Percentiles rank a stretch among this genome's conserved stretches.
phyloP scores from a whole-genome alignment of 768 basidiomycete genomes.

The Coprinellus micaceus region DNA sequence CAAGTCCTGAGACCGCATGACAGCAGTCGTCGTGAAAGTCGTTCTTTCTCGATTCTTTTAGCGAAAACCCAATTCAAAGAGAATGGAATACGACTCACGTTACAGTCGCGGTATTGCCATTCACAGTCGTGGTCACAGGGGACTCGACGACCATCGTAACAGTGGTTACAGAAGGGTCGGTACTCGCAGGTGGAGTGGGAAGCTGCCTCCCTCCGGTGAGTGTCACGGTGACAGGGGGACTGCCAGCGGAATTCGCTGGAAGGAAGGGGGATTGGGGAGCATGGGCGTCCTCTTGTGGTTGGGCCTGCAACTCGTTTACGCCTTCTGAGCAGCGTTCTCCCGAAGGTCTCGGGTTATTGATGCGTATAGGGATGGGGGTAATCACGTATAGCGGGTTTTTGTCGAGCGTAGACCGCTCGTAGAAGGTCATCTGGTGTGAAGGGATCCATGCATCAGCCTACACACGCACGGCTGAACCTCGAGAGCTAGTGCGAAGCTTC shows the following conservation, averaged over 20 bases:
- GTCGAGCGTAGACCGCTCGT: constrained; percentile 37
- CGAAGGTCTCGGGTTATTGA: constrained; percentile 27
- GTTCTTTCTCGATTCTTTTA: background rate
- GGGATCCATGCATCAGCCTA: background rate
- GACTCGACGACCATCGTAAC: constrained; percentile 2
- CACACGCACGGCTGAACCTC: too few species aligned
- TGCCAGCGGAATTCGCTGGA: constrained; percentile 5
- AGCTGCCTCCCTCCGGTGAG: background rate
- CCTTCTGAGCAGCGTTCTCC: constrained; percentile 20
- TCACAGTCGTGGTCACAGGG: background rate
- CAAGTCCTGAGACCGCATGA: constrained; percentile 10
- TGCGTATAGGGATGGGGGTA: constrained; percentile 35
- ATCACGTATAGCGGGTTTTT: constrained; percentile 34
- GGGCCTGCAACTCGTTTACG: constrained; percentile 21
- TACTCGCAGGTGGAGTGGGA: constrained; percentile 1
- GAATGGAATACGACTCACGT: background rate
- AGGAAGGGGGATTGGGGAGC: constrained; percentile 29
- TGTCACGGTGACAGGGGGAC: background rate
- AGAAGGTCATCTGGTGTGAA: constrained; percentile 42
- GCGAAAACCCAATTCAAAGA: background rate
- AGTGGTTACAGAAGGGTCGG: constrained; percentile 5
- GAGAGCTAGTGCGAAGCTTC: too few species aligned
- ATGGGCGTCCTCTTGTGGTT: constrained; percentile 34
- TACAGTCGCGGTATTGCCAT: background rate
- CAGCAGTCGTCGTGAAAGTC: constrained; percentile 12